Evolutionary conservation across 2,329 filamentous ascomycete species (phyloP).

Genomic region (Trichoderma sp.): DNA sequence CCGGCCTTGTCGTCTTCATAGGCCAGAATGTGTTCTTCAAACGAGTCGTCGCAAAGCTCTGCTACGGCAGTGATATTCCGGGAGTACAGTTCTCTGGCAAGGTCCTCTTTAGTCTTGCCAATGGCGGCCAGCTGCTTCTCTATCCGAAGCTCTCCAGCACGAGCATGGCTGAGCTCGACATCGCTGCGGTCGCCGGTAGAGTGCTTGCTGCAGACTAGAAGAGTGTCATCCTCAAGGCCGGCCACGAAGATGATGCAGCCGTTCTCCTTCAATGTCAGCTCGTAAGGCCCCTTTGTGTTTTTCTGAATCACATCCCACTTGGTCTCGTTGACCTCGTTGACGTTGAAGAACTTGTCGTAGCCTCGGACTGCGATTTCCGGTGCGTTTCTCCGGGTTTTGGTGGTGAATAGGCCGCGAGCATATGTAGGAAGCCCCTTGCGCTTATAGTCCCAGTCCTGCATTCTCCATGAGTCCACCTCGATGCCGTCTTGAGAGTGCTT

Average conservation of each 20-base stretch:
- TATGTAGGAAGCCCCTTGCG: slow-evolving; percentile 83
- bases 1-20: slow-evolving; percentile 83
- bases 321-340: slow-evolving; percentile 78
- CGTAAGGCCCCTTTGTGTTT: slow-evolving; percentile 84
- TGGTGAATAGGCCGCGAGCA: slow-evolving; percentile 93
- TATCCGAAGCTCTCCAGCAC: slow-evolving; percentile 79
- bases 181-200: slow-evolving; percentile 84
- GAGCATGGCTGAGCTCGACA: slow-evolving; percentile 75
- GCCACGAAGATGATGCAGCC: slow-evolving; percentile 99
- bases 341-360: slow-evolving; percentile 99
- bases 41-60: slow-evolving; percentile 92
- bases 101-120: slow-evolving; percentile 76
- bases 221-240: slow-evolving; percentile 82
- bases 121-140: slow-evolving; percentile 76
- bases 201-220: slow-evolving; percentile 98
- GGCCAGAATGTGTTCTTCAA: slow-evolving; percentile 94
- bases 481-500: slow-evolving; percentile 64
- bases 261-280: slow-evolving; percentile 96
- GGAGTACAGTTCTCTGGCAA: slow-evolving; percentile 73
- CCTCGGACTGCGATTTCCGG: slow-evolving; percentile 84
- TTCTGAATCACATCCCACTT: slow-evolving; percentile 78
- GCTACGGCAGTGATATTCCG: slow-evolving; percentile 95
- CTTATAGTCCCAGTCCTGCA: slow-evolving; percentile 97
- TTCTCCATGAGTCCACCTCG: slow-evolving; percentile 85
- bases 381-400: slow-evolving; percentile 63